Conservation (phyloP, 208 protist species). For the Acanthamoeba triangularis region DNA sequence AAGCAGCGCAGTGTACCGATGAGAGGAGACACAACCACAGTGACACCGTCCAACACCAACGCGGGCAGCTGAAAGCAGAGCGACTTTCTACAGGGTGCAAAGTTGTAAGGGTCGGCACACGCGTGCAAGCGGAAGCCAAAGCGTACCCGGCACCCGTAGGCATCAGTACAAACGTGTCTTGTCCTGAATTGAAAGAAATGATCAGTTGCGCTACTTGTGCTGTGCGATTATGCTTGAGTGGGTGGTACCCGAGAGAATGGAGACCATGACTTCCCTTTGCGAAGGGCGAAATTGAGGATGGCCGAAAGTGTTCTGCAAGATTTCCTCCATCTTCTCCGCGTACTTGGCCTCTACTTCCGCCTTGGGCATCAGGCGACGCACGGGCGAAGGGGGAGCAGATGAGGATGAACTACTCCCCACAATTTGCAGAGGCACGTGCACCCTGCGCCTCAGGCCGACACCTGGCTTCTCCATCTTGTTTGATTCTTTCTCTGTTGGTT, state of each 20-base stretch:
- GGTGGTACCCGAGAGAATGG: not conserved
- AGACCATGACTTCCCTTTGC: conserved; percentile 54
- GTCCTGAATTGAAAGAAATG: not conserved
- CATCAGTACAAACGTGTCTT: conserved; percentile 86
- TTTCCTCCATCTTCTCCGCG: conserved; percentile 10
- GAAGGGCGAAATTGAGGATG: conserved; percentile 60
- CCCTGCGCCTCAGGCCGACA: not conserved
- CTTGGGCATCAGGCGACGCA: not conserved
- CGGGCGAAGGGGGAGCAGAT: not conserved
- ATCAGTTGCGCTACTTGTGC: too few relatives aligned
- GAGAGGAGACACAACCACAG: conserved; percentile 86
- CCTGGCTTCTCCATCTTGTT: not conserved
- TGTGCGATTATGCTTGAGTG: not conserved
- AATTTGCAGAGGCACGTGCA: not conserved
- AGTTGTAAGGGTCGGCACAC: not conserved
- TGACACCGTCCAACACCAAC: conserved; percentile 76
- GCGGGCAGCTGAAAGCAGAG: conserved; percentile 88
- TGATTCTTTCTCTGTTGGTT: not conserved
- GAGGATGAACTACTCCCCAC: not conserved
- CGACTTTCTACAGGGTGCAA: conserved; percentile 78
- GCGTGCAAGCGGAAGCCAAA: not conserved
- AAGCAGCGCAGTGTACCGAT: conserved; percentile 31
- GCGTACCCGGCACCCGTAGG: conserved; percentile 83
- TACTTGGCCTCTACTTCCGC: conserved; percentile 66
- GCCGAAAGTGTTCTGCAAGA: conserved; percentile 49